A percentile compares a stretch with the other conserved stretches of the same genome.
Evolutionary conservation across 495 filamentous ascomycete species (phyloP).

Genomic region (Penicillium riverlandense): DNA sequence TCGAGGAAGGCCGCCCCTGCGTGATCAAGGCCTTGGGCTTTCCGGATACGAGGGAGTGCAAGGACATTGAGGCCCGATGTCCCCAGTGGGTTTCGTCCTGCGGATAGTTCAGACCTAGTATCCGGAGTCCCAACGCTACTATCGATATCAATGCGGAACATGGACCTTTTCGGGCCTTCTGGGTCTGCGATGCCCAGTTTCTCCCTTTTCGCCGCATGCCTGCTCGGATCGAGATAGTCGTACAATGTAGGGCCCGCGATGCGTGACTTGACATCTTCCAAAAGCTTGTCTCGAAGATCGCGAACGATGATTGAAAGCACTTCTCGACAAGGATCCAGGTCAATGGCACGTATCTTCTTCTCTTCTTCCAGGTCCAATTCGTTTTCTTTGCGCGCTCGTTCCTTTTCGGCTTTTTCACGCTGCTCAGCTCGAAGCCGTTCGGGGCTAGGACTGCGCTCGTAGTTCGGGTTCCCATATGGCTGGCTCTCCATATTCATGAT

Average conservation of each 20-base stretch:
- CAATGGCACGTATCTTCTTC: conserved; percentile 70
- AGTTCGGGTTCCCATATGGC: conserved; percentile 57
- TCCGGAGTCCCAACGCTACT: conserved; percentile 59
- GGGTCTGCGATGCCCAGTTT: conserved; percentile 71
- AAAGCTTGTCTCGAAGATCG: conserved; percentile 77
- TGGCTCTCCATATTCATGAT: conserved; percentile 86
- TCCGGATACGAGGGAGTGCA: conserved; percentile 64
- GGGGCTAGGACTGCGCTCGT: conserved; percentile 56
- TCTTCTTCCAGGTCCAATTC: conserved; percentile 78
- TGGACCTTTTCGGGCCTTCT: conserved; percentile 42
- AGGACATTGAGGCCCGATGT: conserved; percentile 50
- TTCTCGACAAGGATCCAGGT: conserved; percentile 79
- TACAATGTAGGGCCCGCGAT: conserved; percentile 77
- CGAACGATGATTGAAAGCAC: conserved; percentile 67
- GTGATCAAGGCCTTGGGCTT: conserved; percentile 52
- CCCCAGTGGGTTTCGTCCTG: conserved; percentile 22
- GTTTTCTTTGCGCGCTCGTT: conserved; percentile 57
- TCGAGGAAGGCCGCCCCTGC: conserved; percentile 67
- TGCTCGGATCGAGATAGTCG: conserved; percentile 74
- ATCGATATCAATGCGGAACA: conserved; percentile 43
- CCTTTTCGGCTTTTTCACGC: conserved; percentile 46
- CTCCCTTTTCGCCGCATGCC: conserved; percentile 66
- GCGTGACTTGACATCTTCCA: conserved; percentile 78
- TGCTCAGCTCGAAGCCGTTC: conserved; percentile 45
- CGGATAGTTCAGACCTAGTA: conserved; percentile 41